These are phyloP conservation scores for Colletotrichum tofieldiae DNA, from an alignment of 2,329 filamentous ascomycete species.

Conservation along the genomic window DNA sequence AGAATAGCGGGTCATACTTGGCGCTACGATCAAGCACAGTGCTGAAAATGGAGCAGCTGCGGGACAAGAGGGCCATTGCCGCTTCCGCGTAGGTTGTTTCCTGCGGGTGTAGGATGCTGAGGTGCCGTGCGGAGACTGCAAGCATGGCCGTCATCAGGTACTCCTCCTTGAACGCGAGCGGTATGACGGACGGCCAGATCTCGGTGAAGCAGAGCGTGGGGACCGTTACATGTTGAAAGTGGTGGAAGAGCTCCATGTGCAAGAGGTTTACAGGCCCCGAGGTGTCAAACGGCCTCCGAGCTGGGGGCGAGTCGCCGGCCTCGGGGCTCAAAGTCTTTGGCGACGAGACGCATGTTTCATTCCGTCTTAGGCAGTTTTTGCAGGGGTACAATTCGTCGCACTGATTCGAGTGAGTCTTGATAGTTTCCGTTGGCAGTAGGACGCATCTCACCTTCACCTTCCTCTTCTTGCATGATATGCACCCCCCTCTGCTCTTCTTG, in stretches of 20 bases:
- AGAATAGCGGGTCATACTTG: constrained; percentile 39
- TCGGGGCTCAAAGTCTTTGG: constrained; percentile 26
- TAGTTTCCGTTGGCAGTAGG: not conserved
- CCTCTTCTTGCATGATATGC: constrained; percentile 48
- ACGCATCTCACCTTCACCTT: constrained; percentile 49
- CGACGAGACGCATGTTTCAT: constrained; percentile 21
- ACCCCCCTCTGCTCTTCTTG: constrained; percentile 50
- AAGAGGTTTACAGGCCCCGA: constrained; percentile 47
- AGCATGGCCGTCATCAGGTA: constrained; percentile 50
- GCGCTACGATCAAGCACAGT: constrained; percentile 38
- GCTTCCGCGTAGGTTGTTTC: constrained; percentile 45
- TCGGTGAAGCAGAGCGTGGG: constrained; percentile 48
- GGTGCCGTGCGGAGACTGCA: constrained; percentile 46
- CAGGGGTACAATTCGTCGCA: constrained; percentile 51
- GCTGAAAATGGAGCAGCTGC: constrained; percentile 47
- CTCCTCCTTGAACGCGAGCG: constrained; percentile 49
- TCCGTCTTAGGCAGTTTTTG: constrained; percentile 49
- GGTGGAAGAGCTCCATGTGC: constrained; percentile 52
- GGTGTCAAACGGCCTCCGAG: not conserved
- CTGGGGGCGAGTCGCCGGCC: not conserved
- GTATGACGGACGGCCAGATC: constrained; percentile 49
- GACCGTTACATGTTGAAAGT: constrained; percentile 48
- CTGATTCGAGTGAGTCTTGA: constrained; percentile 36
- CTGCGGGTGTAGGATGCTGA: constrained; percentile 41
- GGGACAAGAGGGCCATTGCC: constrained; percentile 45